These are phyloP conservation scores for Mallotus japonicus DNA, from an alignment of 441 rosid genomes.

Conservation along the genomic window DNA sequence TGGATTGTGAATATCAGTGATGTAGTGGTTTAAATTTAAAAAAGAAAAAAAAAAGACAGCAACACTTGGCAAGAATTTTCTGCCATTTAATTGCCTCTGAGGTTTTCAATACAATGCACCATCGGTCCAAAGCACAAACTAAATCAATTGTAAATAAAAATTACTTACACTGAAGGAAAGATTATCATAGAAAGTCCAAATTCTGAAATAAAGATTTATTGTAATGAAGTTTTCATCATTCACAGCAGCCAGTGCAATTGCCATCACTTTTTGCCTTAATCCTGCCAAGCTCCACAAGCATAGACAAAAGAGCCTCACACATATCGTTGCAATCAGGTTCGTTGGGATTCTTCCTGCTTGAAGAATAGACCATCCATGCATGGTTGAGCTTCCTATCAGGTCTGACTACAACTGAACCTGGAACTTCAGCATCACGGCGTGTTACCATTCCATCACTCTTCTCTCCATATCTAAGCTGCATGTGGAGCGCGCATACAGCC, in stretches of 20 bases:
- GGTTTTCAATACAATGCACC: not conserved
- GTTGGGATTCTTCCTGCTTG: slow-evolving; percentile 35
- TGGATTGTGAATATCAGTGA: too few relatives aligned
- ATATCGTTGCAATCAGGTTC: slow-evolving; percentile 55
- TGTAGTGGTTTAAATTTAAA: too few relatives aligned
- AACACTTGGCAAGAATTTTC: not conserved
- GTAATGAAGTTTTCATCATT: not conserved
- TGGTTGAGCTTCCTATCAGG: slow-evolving; percentile 58
- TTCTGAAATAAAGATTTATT: too few relatives aligned
- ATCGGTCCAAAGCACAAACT: not conserved
- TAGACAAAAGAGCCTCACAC: slow-evolving; percentile 63
- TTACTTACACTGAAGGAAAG: not conserved
- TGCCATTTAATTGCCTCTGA: slow-evolving; percentile 4
- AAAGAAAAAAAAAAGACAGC: not conserved
- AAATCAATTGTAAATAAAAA: not conserved
- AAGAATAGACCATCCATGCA: slow-evolving; percentile 65
- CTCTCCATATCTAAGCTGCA: slow-evolving; percentile 65
- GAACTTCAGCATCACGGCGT: slow-evolving; percentile 65
- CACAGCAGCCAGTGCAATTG: not conserved
- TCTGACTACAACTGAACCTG: slow-evolving; percentile 56
- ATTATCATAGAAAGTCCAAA: not conserved
- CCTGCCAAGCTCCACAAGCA: slow-evolving; percentile 53
- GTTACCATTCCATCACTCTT: slow-evolving; percentile 66
- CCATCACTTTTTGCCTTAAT: slow-evolving; percentile 24
- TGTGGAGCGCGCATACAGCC: slow-evolving; percentile 62